Base-by-base conservation (phyloP, 441 rosid genomes). In the Omphalea diandra region DNA sequence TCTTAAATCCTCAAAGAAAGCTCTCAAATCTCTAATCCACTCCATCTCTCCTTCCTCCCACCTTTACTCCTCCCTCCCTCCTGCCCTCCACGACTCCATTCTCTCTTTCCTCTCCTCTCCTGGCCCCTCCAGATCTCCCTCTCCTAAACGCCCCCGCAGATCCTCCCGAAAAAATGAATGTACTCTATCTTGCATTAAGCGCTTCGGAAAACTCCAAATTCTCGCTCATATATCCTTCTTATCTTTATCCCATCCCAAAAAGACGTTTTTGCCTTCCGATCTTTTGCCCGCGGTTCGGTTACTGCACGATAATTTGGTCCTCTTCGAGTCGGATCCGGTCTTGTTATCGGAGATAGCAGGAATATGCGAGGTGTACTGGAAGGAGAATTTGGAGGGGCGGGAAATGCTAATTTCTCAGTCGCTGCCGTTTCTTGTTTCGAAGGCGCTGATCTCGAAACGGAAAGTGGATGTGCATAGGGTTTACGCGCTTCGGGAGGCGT, bases 341-440 rank as follows among this genome's bases (percentile, higher is more conserved):
- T 67, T 95, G 69, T 81, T 86, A 41, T 56, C 76, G 24, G 97
- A 90, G 77, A 79, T 89, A 22, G 84, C 87, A n/a, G 79, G 79
- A 41, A 60, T 90, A 27, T 95, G 97, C 14, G 99, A 95, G 88
- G 69, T 73, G 29, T 95, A 89, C 87, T 90, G 97, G 97, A 89
- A 87, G 74, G 90, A 75, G 74, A 81, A 76, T 50, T 65, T 85
- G 4, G 59, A 78, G 2, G 91, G 73, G 9, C 79, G 87, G 59
- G 97, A 90, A 55, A 71, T 77, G 62, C 68, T 95, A 35, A 89
- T 95, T 77, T 86, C 96, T 3, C 99, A 93, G 79, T 84, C 84
- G 41, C 75, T 95, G 33, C 99, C 98, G 24, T 93, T 83, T 73
- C 47, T 93, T 55, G 63, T 95, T 29, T 88, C 99, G 12, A 79